Percentiles rank a stretch among this genome's conserved stretches.
These are phyloP conservation scores for Globisporangium solare DNA, from an alignment of 352 stramenopile species.

Conservation along the genomic window DNA sequence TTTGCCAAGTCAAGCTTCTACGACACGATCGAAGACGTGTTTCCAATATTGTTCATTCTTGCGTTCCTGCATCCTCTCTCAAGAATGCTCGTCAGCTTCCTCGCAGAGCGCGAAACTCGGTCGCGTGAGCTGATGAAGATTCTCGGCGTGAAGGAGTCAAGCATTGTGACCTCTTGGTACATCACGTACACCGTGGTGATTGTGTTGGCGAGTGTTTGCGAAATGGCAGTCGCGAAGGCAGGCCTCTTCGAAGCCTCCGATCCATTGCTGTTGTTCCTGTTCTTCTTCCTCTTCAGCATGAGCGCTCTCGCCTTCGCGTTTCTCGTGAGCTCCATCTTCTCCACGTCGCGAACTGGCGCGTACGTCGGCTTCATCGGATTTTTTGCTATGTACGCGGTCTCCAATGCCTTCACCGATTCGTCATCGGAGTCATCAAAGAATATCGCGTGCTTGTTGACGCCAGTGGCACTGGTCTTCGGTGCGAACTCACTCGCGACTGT, in stretches of 20 bases:
- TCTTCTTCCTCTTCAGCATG: constrained; percentile 67
- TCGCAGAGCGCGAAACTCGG: constrained; percentile 88
- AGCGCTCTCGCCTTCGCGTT: constrained; percentile 48
- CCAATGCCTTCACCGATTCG: constrained; percentile 24
- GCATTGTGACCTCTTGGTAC: constrained; percentile 69
- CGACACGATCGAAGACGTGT: constrained; percentile 43
- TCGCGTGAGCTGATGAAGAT: constrained; percentile 88
- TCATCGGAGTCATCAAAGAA: constrained; percentile 31
- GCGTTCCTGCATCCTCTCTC: constrained; percentile 87
- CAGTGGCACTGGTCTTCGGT: constrained; percentile 62
- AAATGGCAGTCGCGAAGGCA: constrained; percentile 32
- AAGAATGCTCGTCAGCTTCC: constrained; percentile 73
- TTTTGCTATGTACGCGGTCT: constrained; percentile 81
- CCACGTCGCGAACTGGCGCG: constrained; percentile 39
- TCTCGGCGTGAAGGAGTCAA: constrained; percentile 80
- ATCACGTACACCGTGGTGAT: constrained; percentile 87
- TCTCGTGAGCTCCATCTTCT: constrained; percentile 77
- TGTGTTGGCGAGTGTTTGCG: constrained; percentile 49
- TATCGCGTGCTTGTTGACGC: constrained; percentile 46
- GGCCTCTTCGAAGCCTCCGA: constrained; percentile 38
- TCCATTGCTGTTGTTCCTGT: constrained; percentile 20
- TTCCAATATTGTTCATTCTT: constrained; percentile 86
- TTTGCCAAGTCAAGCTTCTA: constrained; percentile 56
- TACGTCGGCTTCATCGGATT: constrained; percentile 39
- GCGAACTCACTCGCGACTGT: constrained; percentile 45